phyloP scores from a whole-genome alignment of 2,329 filamentous ascomycete genomes.

The Incumbomyces delicatus region DNA sequence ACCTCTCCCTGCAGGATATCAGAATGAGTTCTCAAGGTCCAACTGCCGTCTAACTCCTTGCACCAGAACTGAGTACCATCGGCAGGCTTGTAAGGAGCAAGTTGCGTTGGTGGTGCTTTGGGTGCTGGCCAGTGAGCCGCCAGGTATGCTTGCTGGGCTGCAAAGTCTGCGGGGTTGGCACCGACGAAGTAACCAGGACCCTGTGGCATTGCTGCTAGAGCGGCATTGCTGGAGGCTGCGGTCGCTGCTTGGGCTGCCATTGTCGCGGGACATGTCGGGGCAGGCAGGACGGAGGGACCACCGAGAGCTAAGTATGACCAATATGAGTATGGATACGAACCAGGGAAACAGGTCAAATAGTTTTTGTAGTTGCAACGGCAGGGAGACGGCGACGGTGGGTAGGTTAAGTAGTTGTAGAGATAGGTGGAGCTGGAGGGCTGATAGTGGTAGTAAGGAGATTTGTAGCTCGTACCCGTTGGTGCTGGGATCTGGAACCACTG shows the following conservation, averaged over 20 bases:
- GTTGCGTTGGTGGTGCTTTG: slow-evolving; percentile 18
- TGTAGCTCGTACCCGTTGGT: slow-evolving; percentile 18
- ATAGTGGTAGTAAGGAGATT: slow-evolving; percentile 14
- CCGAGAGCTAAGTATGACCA: slow-evolving; percentile 5
- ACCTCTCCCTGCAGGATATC: slow-evolving; percentile 18
- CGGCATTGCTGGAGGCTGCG: slow-evolving; percentile 16
- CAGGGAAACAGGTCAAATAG: not conserved
- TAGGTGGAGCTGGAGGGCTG: slow-evolving; percentile 9
- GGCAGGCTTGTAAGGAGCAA: slow-evolving; percentile 25
- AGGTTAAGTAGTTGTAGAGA: slow-evolving; percentile 10
- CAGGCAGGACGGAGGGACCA: not conserved
- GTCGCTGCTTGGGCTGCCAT: slow-evolving; percentile 17
- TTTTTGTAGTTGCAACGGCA: slow-evolving; percentile 11
- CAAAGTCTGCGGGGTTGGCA: slow-evolving; percentile 21
- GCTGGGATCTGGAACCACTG: slow-evolving; percentile 15
- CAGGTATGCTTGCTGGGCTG: slow-evolving; percentile 22
- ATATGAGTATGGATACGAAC: slow-evolving; percentile 2
- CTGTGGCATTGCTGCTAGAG: slow-evolving; percentile 16
- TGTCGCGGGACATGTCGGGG: not conserved
- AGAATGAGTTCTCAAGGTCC: slow-evolving; percentile 24
- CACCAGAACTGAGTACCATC: slow-evolving; percentile 27
- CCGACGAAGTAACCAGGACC: slow-evolving; percentile 20
- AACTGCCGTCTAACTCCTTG: slow-evolving; percentile 27
- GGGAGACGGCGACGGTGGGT: slow-evolving; percentile 9
- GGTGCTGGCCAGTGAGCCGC: slow-evolving; percentile 11